Percentiles rank a stretch among this genome's conserved stretches.
These are phyloP conservation scores for Centrapalus pauciflorus DNA, from an alignment of 129 eudicot species.

Conservation along the genomic window DNA sequence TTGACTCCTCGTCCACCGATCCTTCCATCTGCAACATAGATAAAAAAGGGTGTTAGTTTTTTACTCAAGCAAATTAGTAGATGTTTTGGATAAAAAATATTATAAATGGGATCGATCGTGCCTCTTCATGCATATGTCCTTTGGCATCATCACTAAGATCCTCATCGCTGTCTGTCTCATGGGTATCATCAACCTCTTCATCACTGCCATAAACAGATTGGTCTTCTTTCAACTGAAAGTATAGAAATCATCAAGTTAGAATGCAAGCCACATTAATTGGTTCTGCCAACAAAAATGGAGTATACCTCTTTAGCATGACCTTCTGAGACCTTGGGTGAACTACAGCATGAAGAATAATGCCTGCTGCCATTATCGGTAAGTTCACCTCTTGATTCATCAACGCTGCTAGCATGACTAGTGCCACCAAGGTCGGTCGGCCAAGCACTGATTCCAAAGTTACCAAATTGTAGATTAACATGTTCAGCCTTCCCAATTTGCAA, in stretches of 20 bases:
- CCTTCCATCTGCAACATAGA: constrained; percentile 45
- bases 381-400: constrained; percentile 69
- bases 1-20: constrained; percentile 70
- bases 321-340: constrained; percentile 69
- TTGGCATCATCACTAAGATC: constrained; percentile 53
- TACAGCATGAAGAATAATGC: constrained; percentile 64
- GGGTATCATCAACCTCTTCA: constrained; percentile 54
- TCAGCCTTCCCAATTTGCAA: constrained; percentile 63
- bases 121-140: constrained; percentile 62
- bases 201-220: constrained; percentile 66
- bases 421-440: constrained; percentile 69
- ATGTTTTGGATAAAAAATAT: neutral
- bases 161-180: constrained; percentile 59
- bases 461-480: constrained; percentile 68
- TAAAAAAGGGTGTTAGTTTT: neutral
- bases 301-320: constrained; percentile 78
- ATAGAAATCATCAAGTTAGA: neutral
- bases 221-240: constrained; percentile 44
- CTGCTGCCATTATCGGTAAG: constrained; percentile 62
- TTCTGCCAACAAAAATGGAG: neutral
- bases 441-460: constrained; percentile 77
- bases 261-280: neutral
- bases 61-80: neutral
- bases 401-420: constrained; percentile 82
- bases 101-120: neutral